Evolutionary conservation across 2,329 filamentous ascomycete species (phyloP).

Genomic region (Fusarium tupiense): DNA sequence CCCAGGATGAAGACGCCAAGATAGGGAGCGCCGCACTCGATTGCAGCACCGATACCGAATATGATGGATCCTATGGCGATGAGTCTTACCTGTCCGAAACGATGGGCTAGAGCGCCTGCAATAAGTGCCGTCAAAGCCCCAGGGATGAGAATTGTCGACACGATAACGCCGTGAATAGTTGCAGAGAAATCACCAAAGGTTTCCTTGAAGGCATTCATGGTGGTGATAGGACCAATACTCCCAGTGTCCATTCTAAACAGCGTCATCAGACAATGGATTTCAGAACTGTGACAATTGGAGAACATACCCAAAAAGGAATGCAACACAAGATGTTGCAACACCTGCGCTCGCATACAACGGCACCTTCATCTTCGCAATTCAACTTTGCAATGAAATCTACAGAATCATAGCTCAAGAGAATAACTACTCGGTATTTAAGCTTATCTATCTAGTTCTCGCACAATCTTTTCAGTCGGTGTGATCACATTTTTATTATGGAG

Average conservation of each 20-base stretch:
- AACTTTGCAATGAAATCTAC: background rate
- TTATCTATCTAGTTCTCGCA: background rate
- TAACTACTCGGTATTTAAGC: background rate
- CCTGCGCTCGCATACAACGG: slow-evolving; percentile 46
- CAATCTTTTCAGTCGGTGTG: slow-evolving; percentile 28
- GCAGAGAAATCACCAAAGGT: slow-evolving; percentile 64
- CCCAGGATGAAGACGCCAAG: slow-evolving; percentile 65
- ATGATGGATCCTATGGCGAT: slow-evolving; percentile 63
- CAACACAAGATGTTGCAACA: slow-evolving; percentile 44
- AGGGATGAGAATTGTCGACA: slow-evolving; percentile 68
- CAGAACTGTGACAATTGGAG: no score
- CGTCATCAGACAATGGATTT: background rate
- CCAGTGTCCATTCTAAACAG: slow-evolving; percentile 52
- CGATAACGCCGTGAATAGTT: slow-evolving; percentile 66
- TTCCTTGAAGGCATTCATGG: slow-evolving; percentile 62
- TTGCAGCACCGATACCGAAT: slow-evolving; percentile 61
- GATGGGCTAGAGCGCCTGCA: slow-evolving; percentile 63
- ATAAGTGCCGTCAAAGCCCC: slow-evolving; percentile 68
- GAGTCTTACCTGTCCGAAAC: slow-evolving; percentile 62
- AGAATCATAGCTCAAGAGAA: background rate
- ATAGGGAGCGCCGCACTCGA: slow-evolving; percentile 49
- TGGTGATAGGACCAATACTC: slow-evolving; percentile 67
- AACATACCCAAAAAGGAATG: slow-evolving; percentile 47
- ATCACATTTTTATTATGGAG: slow-evolving; percentile 36
- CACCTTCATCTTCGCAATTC: slow-evolving; percentile 2